These are phyloP conservation scores for Exserohilum turcica DNA, from an alignment of 2,329 filamentous ascomycete species.

Conservation along the genomic window DNA sequence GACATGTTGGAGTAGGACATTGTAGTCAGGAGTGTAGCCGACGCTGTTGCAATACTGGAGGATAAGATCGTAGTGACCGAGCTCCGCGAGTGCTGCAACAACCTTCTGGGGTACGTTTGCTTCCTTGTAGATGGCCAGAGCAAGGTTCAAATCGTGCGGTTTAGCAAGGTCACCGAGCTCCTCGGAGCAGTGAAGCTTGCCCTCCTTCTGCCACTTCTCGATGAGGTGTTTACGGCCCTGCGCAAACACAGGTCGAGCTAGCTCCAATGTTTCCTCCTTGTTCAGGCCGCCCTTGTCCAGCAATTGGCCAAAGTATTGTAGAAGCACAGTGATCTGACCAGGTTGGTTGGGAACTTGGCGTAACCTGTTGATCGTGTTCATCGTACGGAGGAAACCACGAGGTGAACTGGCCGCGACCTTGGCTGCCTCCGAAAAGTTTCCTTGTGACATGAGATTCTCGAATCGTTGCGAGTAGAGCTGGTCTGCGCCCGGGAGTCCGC, in stretches of 20 bases:
- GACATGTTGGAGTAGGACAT: slow-evolving; percentile 80
- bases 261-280: slow-evolving; percentile 89
- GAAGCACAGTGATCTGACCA: slow-evolving; percentile 88
- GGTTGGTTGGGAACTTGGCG: slow-evolving; percentile 81
- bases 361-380: slow-evolving; percentile 94
- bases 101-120: slow-evolving; percentile 93
- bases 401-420: slow-evolving; percentile 97
- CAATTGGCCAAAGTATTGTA: slow-evolving; percentile 97
- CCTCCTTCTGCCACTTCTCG: slow-evolving; percentile 97
- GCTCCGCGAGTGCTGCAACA: slow-evolving; percentile 91
- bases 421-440: slow-evolving; percentile 84
- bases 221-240: slow-evolving; percentile 95
- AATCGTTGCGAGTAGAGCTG: slow-evolving; percentile 92
- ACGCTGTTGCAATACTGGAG: slow-evolving; percentile 84
- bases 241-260: slow-evolving; percentile 87
- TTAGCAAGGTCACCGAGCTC: slow-evolving; percentile 94
- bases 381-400: slow-evolving; percentile 89
- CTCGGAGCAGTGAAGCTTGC: slow-evolving; percentile 95
- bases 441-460: slow-evolving; percentile 79
- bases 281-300: slow-evolving; percentile 94
- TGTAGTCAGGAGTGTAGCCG: slow-evolving; percentile 94
- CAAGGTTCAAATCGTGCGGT: slow-evolving; percentile 84
- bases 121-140: slow-evolving; percentile 86
- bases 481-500: slow-evolving; percentile 91
- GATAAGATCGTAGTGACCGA: slow-evolving; percentile 96